These are phyloP conservation scores for Prosopis cineraria DNA, from an alignment of 306 rosid genomes.

Conservation along the genomic window DNA sequence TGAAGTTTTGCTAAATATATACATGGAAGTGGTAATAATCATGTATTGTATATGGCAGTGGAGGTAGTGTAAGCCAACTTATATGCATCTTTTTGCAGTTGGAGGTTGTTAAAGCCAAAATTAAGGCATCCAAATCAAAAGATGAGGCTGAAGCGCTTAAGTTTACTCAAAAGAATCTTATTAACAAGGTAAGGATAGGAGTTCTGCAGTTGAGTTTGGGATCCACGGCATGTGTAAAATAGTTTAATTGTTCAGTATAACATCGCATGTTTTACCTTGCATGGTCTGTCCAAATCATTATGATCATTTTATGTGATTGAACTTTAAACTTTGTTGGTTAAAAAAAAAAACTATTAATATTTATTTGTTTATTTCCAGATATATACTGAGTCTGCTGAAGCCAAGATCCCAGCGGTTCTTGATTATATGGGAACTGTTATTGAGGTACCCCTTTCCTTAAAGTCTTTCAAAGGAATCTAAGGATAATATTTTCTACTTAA, in stretches of 20 bases:
- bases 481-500: slow-evolving; percentile 26
- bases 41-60: slow-evolving; percentile 15
- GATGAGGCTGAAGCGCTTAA: slow-evolving; percentile 82
- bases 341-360: background rate
- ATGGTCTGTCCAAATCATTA: slow-evolving; percentile 17
- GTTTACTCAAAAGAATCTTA: slow-evolving; percentile 73
- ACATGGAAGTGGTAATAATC: slow-evolving; percentile 5
- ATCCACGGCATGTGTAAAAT: slow-evolving; percentile 7
- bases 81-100: slow-evolving; percentile 53
- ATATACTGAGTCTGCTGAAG: slow-evolving; percentile 91
- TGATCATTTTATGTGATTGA: slow-evolving; percentile 18
- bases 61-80: slow-evolving; percentile 25
- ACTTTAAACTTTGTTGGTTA: background rate
- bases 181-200: slow-evolving; percentile 67
- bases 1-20: background rate
- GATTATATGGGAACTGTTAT: slow-evolving; percentile 88
- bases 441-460: slow-evolving; percentile 59
- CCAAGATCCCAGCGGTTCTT: slow-evolving; percentile 91
- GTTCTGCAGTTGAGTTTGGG: slow-evolving; percentile 13
- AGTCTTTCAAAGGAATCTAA: slow-evolving; percentile 16
- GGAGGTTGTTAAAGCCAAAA: slow-evolving; percentile 74
- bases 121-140: slow-evolving; percentile 64
- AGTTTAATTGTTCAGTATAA: slow-evolving; percentile 23
- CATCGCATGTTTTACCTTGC: slow-evolving; percentile 6
- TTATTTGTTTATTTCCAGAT: slow-evolving; percentile 58